Evolutionary conservation across 371 early-diverging fungal genomes (phyloP), one percentile per base, ranked within the genome.

Genomic region (Rhizomucor pusillus): DNA sequence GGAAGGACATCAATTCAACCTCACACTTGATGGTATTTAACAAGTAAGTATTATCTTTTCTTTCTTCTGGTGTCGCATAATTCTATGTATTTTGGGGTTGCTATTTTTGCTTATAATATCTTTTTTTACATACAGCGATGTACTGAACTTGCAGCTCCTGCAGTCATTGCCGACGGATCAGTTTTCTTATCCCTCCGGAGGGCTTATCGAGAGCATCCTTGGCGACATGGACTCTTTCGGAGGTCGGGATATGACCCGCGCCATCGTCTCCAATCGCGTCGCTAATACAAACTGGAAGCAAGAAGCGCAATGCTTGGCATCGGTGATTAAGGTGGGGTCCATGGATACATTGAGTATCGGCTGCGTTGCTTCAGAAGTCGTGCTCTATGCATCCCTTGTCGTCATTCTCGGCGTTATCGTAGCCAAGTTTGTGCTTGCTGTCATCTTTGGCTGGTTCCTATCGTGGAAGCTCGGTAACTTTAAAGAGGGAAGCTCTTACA

Each of bases 381-480:
- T 82, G n/a, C 66, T 86, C 19, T 84, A 82, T 41, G 70, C 78
- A 13, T 85, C 85, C 22, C 69, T 86, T 18, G 65, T 76, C 12
- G 77, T 87, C 36, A 81, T 85, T 59, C 54, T 88, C 48, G 82
- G 81, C 47, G 79, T 81, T 18, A 84, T 86, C 46, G 35, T 75
- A 52, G 75, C 70, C 68, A 93, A 88, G 66, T 90, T 93, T 57
- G 66, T 69, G 22, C 75, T 89, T 57, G 91, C 93, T 3, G 59
- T 90, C 22, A 69, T 82, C 49, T 92, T 91, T 73, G 85, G 82
- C 25, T 88, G 88, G 88, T 79, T 88, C 47, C 64, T 90, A 47
- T 76, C 81, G 1, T 82, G 80, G 65, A 70, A 80, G 25, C 61
- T 85, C 43, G 88, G 84, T 45, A 85, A 79, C 40, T 67, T 71